These are phyloP conservation scores for Barnettozyma populi DNA, from an alignment of 805 yeast species.

Conservation along the genomic window DNA sequence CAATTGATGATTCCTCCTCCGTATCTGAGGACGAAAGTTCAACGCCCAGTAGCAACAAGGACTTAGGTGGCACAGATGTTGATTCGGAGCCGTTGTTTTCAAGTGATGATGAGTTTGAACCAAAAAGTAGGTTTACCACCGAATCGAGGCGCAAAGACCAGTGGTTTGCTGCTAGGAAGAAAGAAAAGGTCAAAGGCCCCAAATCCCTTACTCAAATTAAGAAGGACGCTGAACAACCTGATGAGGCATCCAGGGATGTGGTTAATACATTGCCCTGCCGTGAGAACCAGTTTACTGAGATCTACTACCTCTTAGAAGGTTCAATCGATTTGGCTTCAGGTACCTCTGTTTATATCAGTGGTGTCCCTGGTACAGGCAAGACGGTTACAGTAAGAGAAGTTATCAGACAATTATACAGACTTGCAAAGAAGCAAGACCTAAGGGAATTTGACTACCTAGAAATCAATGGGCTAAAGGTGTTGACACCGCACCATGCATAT, in stretches of 20 bases:
- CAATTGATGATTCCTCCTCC: slow-evolving; percentile 3
- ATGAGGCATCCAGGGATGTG: slow-evolving; percentile 27
- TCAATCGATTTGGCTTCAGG: slow-evolving; percentile 71
- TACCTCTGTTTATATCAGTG: slow-evolving; percentile 83
- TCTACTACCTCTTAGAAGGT: slow-evolving; percentile 63
- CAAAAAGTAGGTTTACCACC: slow-evolving; percentile 25
- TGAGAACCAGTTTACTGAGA: slow-evolving; percentile 70
- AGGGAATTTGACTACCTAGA: slow-evolving; percentile 68
- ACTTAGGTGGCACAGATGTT: slow-evolving; percentile 1
- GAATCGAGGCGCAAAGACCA: slow-evolving; percentile 23
- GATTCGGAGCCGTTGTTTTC: slow-evolving; percentile 7
- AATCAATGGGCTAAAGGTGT: slow-evolving; percentile 83
- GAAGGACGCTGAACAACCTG: slow-evolving; percentile 23
- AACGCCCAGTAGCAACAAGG: background rate
- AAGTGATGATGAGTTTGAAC: slow-evolving; percentile 19
- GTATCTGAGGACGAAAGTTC: background rate
- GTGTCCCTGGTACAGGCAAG: slow-evolving; percentile 98
- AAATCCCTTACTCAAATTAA: slow-evolving; percentile 11
- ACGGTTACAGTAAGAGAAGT: slow-evolving; percentile 92
- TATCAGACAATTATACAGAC: slow-evolving; percentile 53
- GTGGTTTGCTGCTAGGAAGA: background rate
- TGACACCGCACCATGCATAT: slow-evolving; percentile 76
- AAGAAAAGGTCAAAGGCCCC: slow-evolving; percentile 22
- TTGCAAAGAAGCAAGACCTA: slow-evolving; percentile 33
- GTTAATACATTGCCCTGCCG: slow-evolving; percentile 65